Conservation (phyloP, 768 basidiomycete species). For the Lanmaoa rubissima region DNA sequence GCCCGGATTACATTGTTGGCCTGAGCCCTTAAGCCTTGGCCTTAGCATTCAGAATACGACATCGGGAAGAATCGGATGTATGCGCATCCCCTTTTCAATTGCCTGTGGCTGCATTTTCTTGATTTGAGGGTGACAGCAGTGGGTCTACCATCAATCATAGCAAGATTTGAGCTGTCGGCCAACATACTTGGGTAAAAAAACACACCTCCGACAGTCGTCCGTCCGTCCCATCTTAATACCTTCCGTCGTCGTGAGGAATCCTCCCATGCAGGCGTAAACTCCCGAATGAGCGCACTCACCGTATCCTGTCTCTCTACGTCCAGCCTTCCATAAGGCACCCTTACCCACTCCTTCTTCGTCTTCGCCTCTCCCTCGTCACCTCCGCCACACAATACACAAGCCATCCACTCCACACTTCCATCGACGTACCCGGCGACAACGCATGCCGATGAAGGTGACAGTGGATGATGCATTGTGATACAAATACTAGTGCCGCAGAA, state of each 20-base stretch:
- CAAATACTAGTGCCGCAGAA: too few species aligned
- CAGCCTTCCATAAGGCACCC: slow-evolving; percentile 11
- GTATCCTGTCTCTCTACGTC: slow-evolving; percentile 6
- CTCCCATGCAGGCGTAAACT: neutral
- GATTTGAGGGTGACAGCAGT: too few species aligned
- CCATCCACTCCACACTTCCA: slow-evolving; percentile 5
- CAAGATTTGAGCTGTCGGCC: too few species aligned
- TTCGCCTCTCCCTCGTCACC: slow-evolving; percentile 1
- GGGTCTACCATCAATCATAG: too few species aligned
- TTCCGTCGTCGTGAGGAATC: neutral
- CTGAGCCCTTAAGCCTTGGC: too few species aligned
- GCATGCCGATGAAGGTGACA: neutral
- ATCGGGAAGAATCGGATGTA: too few species aligned
- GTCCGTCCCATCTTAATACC: neutral
- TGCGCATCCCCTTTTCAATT: too few species aligned
- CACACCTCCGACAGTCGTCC: neutral
- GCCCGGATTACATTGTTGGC: too few species aligned
- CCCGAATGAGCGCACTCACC: neutral
- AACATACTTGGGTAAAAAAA: neutral
- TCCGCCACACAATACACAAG: slow-evolving; percentile 15
- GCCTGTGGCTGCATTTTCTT: too few species aligned
- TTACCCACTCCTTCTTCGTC: neutral
- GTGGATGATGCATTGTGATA: too few species aligned
- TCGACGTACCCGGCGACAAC: neutral
- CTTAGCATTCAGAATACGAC: too few species aligned